phyloP scores from a whole-genome alignment of 202 grass and related monocot species.

The Digitaria exilis region DNA sequence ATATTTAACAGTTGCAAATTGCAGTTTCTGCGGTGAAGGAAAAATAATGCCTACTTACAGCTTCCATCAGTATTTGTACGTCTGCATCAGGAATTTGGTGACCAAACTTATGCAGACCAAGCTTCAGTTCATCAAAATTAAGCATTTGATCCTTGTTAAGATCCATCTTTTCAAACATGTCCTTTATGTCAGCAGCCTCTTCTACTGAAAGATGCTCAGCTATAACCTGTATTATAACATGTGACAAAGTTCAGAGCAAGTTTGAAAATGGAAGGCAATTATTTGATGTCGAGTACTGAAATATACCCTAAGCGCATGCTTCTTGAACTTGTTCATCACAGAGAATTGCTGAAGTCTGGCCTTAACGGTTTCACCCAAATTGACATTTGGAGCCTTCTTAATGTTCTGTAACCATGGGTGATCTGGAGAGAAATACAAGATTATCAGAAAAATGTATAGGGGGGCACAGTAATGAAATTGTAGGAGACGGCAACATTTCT shows the following conservation, averaged over 20 bases:
- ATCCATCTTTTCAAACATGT: conserved; percentile 90
- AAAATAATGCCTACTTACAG: conserved; percentile 59
- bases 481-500: background rate
- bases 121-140: conserved; percentile 83
- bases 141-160: conserved; percentile 80
- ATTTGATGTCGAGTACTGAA: conserved; percentile 28
- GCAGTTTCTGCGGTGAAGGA: conserved; percentile 1
- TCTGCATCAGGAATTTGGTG: conserved; percentile 82
- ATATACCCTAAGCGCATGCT: conserved; percentile 79
- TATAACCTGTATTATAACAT: conserved; percentile 63
- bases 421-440: conserved; percentile 52
- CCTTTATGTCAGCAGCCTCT: conserved; percentile 92
- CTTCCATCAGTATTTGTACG: conserved; percentile 91
- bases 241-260: conserved; percentile 23
- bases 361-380: conserved; percentile 88
- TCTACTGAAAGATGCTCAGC: conserved; percentile 93
- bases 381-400: conserved; percentile 94
- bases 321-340: conserved; percentile 97
- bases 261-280: conserved; percentile 8
- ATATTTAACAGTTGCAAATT: background rate
- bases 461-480: background rate
- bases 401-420: conserved; percentile 93
- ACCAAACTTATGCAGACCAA: conserved; percentile 78
- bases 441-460: conserved; percentile 28
- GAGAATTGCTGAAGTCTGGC: conserved; percentile 93